Conservation (phyloP, 805 yeast genomes). For the Ogataea ramenticola region DNA sequence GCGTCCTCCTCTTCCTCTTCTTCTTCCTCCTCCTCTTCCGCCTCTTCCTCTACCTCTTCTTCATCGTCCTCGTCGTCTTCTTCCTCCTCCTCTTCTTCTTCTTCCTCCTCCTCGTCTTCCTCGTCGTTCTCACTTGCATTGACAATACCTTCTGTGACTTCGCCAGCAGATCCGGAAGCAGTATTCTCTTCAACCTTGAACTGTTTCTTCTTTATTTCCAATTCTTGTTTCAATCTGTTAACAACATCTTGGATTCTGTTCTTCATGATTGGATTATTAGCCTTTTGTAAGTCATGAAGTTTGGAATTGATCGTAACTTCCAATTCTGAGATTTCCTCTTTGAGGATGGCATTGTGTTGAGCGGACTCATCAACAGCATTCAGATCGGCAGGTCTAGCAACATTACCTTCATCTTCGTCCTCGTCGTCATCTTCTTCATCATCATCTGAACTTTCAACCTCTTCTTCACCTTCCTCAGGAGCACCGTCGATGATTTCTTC, state of each 20-base stretch:
- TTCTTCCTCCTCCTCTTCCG: constrained; percentile 13
- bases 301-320: constrained; percentile 72
- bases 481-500: constrained; percentile 32
- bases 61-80: constrained; percentile 21
- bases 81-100: constrained; percentile 10
- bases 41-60: constrained; percentile 22
- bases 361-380: constrained; percentile 41
- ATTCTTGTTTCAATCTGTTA: constrained; percentile 67
- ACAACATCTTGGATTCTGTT: constrained; percentile 81
- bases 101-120: constrained; percentile 12
- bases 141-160: constrained; percentile 49
- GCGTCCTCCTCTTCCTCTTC: constrained; percentile 12
- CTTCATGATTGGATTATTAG: constrained; percentile 77
- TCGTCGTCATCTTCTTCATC: constrained; percentile 40
- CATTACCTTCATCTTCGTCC: constrained; percentile 31
- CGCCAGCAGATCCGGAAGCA: constrained; percentile 16
- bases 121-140: constrained; percentile 52
- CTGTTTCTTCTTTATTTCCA: constrained; percentile 72
- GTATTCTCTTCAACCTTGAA: constrained; percentile 30
- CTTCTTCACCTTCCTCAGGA: constrained; percentile 35
- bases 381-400: constrained; percentile 5
- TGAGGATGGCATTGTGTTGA: constrained; percentile 65
- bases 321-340: constrained; percentile 81
- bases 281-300: constrained; percentile 61
- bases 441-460: constrained; percentile 36